These are phyloP conservation scores for Prunus campanulata DNA, from an alignment of 306 rosid genomes.

Conservation along the genomic window DNA sequence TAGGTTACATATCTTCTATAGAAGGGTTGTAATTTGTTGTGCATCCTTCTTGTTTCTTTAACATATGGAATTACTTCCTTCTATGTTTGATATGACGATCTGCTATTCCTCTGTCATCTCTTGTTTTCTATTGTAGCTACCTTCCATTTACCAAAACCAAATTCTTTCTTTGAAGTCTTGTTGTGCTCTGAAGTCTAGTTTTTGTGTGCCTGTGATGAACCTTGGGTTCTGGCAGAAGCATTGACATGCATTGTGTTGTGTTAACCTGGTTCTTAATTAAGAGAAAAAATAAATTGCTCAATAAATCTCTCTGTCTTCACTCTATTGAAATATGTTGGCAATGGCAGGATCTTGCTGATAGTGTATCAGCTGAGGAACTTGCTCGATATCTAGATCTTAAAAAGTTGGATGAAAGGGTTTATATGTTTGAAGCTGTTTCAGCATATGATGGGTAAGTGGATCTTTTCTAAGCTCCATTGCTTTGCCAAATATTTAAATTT, in stretches of 20 bases:
- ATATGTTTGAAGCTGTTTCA: constrained; percentile 94
- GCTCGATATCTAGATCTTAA: constrained; percentile 87
- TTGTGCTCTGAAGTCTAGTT: not conserved
- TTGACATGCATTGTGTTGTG: not conserved
- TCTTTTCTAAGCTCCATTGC: not conserved
- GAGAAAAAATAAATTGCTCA: not conserved
- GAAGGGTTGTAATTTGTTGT: not conserved
- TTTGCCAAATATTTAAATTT: not conserved
- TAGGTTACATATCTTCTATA: not conserved
- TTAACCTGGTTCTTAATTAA: not conserved
- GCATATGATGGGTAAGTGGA: constrained; percentile 80
- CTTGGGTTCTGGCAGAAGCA: not conserved
- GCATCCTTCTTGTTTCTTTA: not conserved
- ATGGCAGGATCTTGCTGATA: constrained; percentile 79
- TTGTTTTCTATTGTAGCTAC: not conserved
- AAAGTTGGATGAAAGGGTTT: constrained; percentile 93
- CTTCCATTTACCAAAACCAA: not conserved
- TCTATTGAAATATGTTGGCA: constrained; percentile 16
- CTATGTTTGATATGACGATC: constrained; percentile 3
- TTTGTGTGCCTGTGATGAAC: not conserved
- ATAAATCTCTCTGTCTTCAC: not conserved
- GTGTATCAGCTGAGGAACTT: constrained; percentile 81
- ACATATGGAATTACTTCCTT: not conserved
- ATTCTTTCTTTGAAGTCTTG: no score
- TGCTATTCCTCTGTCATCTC: not conserved